Conservation (phyloP, 2,329 filamentous ascomycete genomes). For the Thielaviopsis ethacetica region DNA sequence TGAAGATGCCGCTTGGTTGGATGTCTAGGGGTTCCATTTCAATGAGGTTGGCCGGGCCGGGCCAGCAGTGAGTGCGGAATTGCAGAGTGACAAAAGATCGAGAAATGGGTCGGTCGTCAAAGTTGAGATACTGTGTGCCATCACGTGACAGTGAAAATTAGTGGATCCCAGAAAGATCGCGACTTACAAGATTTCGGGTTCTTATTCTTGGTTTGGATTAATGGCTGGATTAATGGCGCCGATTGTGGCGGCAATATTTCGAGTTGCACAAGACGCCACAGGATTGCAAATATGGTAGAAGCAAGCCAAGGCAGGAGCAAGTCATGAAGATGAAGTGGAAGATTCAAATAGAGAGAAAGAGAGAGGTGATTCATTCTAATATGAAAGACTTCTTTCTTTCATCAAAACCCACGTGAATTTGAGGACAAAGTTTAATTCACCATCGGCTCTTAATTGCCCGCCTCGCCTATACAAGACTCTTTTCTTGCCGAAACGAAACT, state of each 20-base stretch:
- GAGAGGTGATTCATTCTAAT: background rate
- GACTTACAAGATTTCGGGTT: background rate
- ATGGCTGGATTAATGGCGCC: background rate
- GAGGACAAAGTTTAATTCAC: background rate
- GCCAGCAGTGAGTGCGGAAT: background rate
- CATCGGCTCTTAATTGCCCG: constrained; percentile 4
- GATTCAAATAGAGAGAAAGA: background rate
- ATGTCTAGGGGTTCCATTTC: constrained; percentile 17
- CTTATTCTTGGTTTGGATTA: background rate
- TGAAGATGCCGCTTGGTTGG: constrained; percentile 23
- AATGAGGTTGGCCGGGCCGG: no score
- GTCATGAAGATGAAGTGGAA: background rate
- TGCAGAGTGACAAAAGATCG: background rate
- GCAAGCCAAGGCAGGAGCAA: background rate
- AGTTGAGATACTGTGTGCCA: background rate
- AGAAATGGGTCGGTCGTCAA: background rate
- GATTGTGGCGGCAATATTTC: background rate
- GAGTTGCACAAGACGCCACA: background rate
- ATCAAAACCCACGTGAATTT: background rate
- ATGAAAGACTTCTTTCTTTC: background rate
- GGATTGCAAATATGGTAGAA: background rate
- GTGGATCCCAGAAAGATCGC: background rate
- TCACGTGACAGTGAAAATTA: background rate
- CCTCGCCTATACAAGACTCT: constrained; percentile 4
- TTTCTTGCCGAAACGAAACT: background rate